Conservation (phyloP, 495 filamentous ascomycete species). For the Parathielavia hyrcaniae region DNA sequence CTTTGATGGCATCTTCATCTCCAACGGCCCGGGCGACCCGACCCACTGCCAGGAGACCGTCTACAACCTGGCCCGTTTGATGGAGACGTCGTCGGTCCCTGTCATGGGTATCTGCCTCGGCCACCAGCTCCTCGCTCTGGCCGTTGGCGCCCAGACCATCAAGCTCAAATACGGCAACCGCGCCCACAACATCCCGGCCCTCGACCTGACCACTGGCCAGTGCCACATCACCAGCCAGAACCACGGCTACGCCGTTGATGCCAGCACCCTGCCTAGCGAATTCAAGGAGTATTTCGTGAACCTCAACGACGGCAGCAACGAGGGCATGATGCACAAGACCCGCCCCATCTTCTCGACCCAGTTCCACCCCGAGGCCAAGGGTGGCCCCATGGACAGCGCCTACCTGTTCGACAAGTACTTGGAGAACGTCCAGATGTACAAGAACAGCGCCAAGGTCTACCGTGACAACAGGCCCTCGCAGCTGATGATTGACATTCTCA, state of each 20-base stretch:
- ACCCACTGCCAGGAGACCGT: conserved; percentile 92
- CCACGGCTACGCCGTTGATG: conserved; percentile 95
- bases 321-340: conserved; percentile 91
- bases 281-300: conserved; percentile 99
- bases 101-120: conserved; percentile 97
- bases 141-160: conserved; percentile 75
- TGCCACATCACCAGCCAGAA: conserved; percentile 99
- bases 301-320: conserved; percentile 90
- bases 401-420: conserved; percentile 97
- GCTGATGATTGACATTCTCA: conserved; percentile 80
- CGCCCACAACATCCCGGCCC: conserved; percentile 93
- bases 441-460: conserved; percentile 64
- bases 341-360: conserved; percentile 97
- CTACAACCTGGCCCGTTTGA: conserved; percentile 78
- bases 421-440: conserved; percentile 80
- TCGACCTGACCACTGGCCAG: conserved; percentile 88
- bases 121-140: conserved; percentile 80
- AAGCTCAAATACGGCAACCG: conserved; percentile 98
- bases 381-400: conserved; percentile 84
- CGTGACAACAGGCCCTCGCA: conserved; percentile 78
- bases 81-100: conserved; percentile 82
- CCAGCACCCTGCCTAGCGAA: conserved; percentile 68
- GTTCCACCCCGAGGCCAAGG: conserved; percentile 97
- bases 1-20: conserved; percentile 97
- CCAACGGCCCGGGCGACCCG: conserved; percentile 95